Conservation (phyloP, 257 asterid genomes). For the Plantago elongata region DNA sequence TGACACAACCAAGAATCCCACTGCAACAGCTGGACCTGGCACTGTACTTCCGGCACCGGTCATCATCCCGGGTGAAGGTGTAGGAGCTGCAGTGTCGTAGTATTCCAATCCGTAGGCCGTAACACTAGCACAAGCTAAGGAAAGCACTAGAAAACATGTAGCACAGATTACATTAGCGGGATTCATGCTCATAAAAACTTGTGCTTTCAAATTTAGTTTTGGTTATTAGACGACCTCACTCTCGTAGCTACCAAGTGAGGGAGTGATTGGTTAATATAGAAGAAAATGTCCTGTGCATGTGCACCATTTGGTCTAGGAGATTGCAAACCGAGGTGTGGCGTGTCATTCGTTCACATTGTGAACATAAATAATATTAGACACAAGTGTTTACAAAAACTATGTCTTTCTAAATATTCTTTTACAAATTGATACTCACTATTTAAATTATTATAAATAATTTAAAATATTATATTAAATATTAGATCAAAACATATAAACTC, state of each 20-base stretch:
- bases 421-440: no score
- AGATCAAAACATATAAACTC: no score
- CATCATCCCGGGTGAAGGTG: not conserved
- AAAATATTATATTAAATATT: no score
- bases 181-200: not conserved
- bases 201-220: not conserved
- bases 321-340: not conserved
- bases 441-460: no score
- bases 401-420: no score
- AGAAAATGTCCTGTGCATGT: slow-evolving; percentile 12
- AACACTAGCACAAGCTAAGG: not conserved
- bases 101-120: not conserved
- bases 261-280: not conserved
- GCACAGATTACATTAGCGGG: not conserved
- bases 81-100: slow-evolving; percentile 6
- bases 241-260: not conserved
- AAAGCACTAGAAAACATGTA: slow-evolving; percentile 3
- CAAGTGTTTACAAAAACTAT: no score
- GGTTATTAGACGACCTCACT: not conserved
- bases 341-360: not conserved
- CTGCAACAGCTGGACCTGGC: not conserved
- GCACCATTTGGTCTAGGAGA: not conserved
- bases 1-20: not conserved
- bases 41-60: not conserved
- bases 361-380: slow-evolving; percentile 1